phyloP scores from a whole-genome alignment of 1,139 yeast species.

The Saccharomyces hybrid region DNA sequence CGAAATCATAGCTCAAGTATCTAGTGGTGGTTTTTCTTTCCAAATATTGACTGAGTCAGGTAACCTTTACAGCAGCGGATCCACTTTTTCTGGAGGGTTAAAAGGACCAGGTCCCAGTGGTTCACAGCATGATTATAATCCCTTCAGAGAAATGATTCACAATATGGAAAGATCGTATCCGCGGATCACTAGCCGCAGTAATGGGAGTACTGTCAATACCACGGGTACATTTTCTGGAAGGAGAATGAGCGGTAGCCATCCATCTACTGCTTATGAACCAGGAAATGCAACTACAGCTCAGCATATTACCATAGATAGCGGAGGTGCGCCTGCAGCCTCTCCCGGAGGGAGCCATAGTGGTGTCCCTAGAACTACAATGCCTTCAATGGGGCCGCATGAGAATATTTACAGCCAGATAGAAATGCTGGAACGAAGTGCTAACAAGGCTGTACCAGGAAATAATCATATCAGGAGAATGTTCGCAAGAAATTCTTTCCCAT shows the following conservation, averaged over 20 bases:
- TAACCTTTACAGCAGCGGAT: slow-evolving; percentile 46
- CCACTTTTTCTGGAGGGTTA: slow-evolving; percentile 40
- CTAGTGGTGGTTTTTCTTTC: slow-evolving; percentile 65
- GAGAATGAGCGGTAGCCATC: background rate
- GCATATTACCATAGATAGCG: slow-evolving; percentile 3
- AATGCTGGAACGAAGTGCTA: slow-evolving; percentile 16
- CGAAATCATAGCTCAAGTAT: slow-evolving; percentile 43
- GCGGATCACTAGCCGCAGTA: slow-evolving; percentile 9
- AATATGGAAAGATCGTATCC: slow-evolving; percentile 16
- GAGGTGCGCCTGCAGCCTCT: slow-evolving; percentile 12
- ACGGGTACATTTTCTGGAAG: slow-evolving; percentile 14
- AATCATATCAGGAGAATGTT: slow-evolving; percentile 25
- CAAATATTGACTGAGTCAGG: slow-evolving; percentile 51
- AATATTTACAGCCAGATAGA: slow-evolving; percentile 23
- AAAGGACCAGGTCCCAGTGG: slow-evolving; percentile 34
- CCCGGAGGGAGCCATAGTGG: background rate
- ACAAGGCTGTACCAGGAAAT: slow-evolving; percentile 23
- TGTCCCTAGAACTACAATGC: background rate
- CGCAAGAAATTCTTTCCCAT: slow-evolving; percentile 22
- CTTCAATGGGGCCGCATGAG: slow-evolving; percentile 20
- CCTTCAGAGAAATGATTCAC: slow-evolving; percentile 22
- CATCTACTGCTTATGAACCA: background rate
- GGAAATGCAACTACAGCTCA: background rate
- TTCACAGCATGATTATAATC: slow-evolving; percentile 29
- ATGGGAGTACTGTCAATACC: slow-evolving; percentile 13